These are phyloP conservation scores for Aspergillus viridinutans DNA, from an alignment of 2,329 filamentous ascomycete genomes.

Conservation along the genomic window DNA sequence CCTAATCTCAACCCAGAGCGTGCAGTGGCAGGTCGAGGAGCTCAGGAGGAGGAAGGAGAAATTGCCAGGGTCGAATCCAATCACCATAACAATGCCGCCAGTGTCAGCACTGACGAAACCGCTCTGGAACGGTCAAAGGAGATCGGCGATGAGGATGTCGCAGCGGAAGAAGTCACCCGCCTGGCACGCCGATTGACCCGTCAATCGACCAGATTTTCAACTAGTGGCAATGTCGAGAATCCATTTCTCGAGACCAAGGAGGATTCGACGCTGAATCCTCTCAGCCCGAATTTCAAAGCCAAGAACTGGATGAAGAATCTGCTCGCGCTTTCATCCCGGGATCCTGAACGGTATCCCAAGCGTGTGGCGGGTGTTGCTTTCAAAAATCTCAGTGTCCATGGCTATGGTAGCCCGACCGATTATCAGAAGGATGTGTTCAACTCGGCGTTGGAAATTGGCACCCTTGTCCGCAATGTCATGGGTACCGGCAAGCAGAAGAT, in stretches of 20 bases:
- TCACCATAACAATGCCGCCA: slow-evolving; percentile 18
- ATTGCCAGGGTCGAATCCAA: slow-evolving; percentile 9
- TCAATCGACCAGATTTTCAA: slow-evolving; percentile 30
- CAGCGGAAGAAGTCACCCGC: slow-evolving; percentile 28
- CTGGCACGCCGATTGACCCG: slow-evolving; percentile 34
- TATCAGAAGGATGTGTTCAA: slow-evolving; percentile 54
- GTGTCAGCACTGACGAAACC: slow-evolving; percentile 28
- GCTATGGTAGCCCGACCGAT: slow-evolving; percentile 63
- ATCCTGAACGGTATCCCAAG: slow-evolving; percentile 49
- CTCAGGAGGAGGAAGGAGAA: slow-evolving; percentile 7
- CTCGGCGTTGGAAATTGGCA: slow-evolving; percentile 31
- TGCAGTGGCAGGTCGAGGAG: slow-evolving; percentile 9
- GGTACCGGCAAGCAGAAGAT: slow-evolving; percentile 45
- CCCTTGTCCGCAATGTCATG: slow-evolving; percentile 28
- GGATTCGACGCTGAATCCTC: slow-evolving; percentile 42
- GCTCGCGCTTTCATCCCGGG: slow-evolving; percentile 43
- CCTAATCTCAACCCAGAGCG: slow-evolving; percentile 21
- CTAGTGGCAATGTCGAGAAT: slow-evolving; percentile 25
- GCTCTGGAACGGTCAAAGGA: slow-evolving; percentile 19
- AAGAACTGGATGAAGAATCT: slow-evolving; percentile 47
- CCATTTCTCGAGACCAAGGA: slow-evolving; percentile 32
- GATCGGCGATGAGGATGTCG: slow-evolving; percentile 20
- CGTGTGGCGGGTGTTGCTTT: slow-evolving; percentile 63
- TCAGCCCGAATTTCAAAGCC: slow-evolving; percentile 42
- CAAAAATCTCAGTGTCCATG: slow-evolving; percentile 64